Evolutionary conservation across 1,284 basidiomycete species (phyloP), one percentile per base, ranked within the genome.

Genomic region (Microbotryum silenes-acaulis): DNA sequence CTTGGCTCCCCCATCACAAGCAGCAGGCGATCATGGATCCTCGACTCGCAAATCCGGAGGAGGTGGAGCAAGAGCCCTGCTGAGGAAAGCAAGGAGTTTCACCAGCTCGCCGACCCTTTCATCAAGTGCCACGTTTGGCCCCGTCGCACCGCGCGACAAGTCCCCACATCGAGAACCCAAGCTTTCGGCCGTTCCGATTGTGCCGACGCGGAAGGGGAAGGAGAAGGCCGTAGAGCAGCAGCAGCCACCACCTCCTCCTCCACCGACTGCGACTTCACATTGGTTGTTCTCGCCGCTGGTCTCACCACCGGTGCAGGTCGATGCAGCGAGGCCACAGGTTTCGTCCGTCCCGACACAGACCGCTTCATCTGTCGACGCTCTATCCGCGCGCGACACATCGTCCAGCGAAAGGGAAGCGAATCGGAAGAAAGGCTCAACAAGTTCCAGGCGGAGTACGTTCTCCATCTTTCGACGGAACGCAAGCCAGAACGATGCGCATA

Each of bases 401-500:
- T 10, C 21, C 16, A 23, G 25, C n/a, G 51, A 53, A 14, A 33
- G 25, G 25, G 51, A 33, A 33, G 9, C 23, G 14, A n/a, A n/a
- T 53, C 20, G 25, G 33, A 31, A 33, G 25, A 53, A 53, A 23
- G 10, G 10, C 51, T 29, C 25, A n/a, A 18, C 51, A 23, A 53
- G 14, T 10, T 53, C 33, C 20, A 25, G 51, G 10, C 51, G 51
- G 27, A 53, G 25, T 53, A 53, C 51, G 29, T 53, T 53, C 20
- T 53, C 51, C 12, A 53, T 53, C 8, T 53, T 53, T n/a, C 51
- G 51, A 10, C 51, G 51, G 27, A 53, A 53, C 20, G 51, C 25
- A 8, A n/a, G 23, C 29, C 21, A 25, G 20, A 33, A 25, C 12
- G 33, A 53, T 12, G n/a, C n/a, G 25, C 31, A n/a, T 5, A 12